Evolutionary conservation across 192 early-diverging fungal genomes (phyloP).

Genomic region (Paraglomus brasilianum): DNA sequence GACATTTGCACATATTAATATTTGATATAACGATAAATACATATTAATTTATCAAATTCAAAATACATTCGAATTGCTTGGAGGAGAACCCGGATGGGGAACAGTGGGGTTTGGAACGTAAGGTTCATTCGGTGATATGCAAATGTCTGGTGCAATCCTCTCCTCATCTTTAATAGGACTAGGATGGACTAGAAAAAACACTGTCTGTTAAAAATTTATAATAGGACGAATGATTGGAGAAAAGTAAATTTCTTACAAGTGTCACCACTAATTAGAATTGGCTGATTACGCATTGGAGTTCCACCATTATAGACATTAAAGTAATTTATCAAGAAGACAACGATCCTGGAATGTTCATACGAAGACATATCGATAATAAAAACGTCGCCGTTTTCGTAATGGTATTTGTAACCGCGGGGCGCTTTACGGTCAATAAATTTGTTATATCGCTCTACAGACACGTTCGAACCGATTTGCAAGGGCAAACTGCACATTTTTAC

Average conservation of each 20-base stretch:
- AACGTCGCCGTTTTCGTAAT: not conserved
- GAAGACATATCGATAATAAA: constrained; percentile 17
- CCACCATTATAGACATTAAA: constrained; percentile 8
- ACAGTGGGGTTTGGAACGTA: not conserved
- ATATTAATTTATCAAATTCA: constrained; percentile 19
- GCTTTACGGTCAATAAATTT: constrained; percentile 4
- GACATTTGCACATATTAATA: too few relatives aligned
- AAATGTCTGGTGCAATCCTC: not conserved
- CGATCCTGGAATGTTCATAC: not conserved
- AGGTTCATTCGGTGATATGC: not conserved
- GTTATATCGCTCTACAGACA: constrained; percentile 16
- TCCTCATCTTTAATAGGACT: not conserved
- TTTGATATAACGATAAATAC: not conserved
- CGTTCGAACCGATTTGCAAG: not conserved
- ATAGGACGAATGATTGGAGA: not conserved
- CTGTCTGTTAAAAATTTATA: constrained; percentile 2
- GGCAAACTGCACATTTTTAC: constrained; percentile 9
- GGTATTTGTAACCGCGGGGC: constrained; percentile 14
- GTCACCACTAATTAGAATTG: not conserved
- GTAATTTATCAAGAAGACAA: not conserved
- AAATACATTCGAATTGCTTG: not conserved
- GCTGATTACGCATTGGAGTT: not conserved
- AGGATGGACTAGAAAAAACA: constrained; percentile 14
- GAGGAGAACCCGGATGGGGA: constrained; percentile 14
- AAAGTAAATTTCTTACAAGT: constrained; percentile 12